Base-by-base conservation (phyloP, 1,139 yeast species). In the Barnettozyma hawaiiensis region DNA sequence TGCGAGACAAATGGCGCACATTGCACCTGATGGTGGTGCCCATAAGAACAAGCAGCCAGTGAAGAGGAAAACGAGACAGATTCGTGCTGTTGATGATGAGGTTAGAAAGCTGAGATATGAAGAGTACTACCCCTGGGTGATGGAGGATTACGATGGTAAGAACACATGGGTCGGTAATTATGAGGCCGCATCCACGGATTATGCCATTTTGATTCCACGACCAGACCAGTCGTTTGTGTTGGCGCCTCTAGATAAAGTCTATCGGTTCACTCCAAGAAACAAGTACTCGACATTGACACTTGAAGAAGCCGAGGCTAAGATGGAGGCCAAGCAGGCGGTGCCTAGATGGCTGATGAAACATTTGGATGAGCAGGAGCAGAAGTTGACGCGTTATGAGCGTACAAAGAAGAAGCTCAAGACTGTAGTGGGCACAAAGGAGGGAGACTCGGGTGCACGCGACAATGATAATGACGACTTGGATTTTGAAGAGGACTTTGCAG, bases 321-420 rank as follows among this genome's bases (percentile, higher is more conserved):
- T 90, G 96, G 94, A 85, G 54, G 83, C 84, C 60, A 78, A 77
- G 47, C 74, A 79, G 10, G 73, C 81, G 24, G 86, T 87, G 14
- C 95, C 96, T 39, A 77, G 98, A 62, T 92, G 98, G 98, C 71
- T 92, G 51, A 92, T 92, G 98, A 85, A 79, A 61, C 94, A 86
- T 59, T 75, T 87, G 75, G 82, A 78, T 50, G 84, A 83, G 44
- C 79, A 75, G 45, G 75, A 75, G 48, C 66, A 66, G 21, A 66
- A 69, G 9, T 57, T 70, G 5, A 66, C 71, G 16, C 61, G 69
- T 58, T 61, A 70, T 44, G 73, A 66, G 47, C 66, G 72, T 62
- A 66, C 70, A 1, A 59, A 62, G 41, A 62, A 68, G 56, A 65
- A 78, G 51, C 65, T 83, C 57, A 71, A 75, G 52, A 82, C 89